A percentile compares a stretch with the other conserved stretches of the same genome.
These are phyloP conservation scores for Hypoxylon sp. DNA, from an alignment of 2,329 filamentous ascomycete species.

Conservation along the genomic window DNA sequence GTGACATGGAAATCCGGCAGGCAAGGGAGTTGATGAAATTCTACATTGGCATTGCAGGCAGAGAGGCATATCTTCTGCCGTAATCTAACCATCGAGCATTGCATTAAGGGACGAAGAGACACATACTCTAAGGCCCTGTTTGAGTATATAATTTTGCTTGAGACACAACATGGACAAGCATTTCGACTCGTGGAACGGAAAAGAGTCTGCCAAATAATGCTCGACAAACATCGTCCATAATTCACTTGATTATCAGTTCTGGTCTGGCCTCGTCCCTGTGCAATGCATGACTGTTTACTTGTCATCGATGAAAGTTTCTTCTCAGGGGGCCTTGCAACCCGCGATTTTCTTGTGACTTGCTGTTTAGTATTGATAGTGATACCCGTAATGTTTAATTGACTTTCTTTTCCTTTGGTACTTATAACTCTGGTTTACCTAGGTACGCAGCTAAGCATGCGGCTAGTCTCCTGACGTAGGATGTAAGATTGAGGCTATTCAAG, in stretches of 20 bases:
- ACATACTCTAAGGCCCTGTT: slow-evolving; percentile 38
- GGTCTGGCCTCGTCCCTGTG: neutral
- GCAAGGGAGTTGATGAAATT: slow-evolving; percentile 36
- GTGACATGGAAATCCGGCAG: slow-evolving; percentile 33
- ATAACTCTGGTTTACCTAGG: neutral
- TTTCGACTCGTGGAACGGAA: slow-evolving; percentile 33
- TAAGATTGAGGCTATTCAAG: neutral
- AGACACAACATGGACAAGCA: slow-evolving; percentile 43
- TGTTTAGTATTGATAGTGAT: neutral
- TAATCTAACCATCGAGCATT: slow-evolving; percentile 40
- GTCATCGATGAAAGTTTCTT: neutral
- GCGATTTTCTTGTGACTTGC: neutral
- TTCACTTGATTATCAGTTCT: slow-evolving; percentile 11
- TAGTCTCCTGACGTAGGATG: neutral
- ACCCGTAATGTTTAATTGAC: neutral
- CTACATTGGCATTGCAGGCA: slow-evolving; percentile 38
- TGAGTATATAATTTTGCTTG: slow-evolving; percentile 32
- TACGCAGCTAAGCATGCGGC: neutral
- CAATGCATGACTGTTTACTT: neutral
- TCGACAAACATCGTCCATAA: slow-evolving; percentile 37
- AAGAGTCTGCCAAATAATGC: slow-evolving; percentile 42
- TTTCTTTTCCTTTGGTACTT: neutral
- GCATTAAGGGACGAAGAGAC: slow-evolving; percentile 21
- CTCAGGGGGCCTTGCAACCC: neutral
- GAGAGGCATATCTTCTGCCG: slow-evolving; percentile 29